Evolutionary conservation across 202 grass and related monocot genomes (phyloP).

Genomic region (Eragrostis tef): DNA sequence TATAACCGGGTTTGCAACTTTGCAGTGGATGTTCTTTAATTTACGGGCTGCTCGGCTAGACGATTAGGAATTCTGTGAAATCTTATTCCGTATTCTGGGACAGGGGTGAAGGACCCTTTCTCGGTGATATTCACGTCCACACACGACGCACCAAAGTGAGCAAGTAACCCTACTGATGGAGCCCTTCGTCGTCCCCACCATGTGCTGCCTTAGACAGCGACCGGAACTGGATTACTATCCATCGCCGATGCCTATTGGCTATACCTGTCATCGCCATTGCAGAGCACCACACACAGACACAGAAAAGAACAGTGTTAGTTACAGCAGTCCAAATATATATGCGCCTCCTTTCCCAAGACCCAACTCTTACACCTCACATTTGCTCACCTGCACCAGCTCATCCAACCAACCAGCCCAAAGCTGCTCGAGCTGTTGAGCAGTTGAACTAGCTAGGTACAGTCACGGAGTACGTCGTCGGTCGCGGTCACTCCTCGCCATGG

Average conservation of each 20-base stretch:
- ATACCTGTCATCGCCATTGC: constrained; percentile 33
- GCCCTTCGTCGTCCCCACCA: constrained; percentile 34
- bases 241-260: constrained; percentile 10
- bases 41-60: too few species aligned
- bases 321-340: constrained; percentile 22
- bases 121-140: background rate
- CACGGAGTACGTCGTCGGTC: background rate
- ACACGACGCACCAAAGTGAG: constrained; percentile 5
- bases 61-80: too few species aligned
- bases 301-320: constrained; percentile 12
- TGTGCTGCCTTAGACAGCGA: constrained; percentile 42
- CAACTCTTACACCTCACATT: constrained; percentile 27
- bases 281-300: background rate
- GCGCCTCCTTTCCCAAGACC: background rate
- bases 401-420: constrained; percentile 35
- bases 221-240: constrained; percentile 14
- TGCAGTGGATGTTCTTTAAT: too few species aligned
- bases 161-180: background rate
- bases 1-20: too few species aligned
- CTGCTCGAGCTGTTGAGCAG: constrained; percentile 6
- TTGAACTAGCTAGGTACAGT: background rate
- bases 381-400: constrained; percentile 13
- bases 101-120: background rate
- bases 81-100: background rate
- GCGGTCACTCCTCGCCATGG: constrained; percentile 41